Evolutionary conservation across 192 early-diverging fungal species (phyloP), one percentile per base, ranked within the genome.

Genomic region (Piromyces sp.): DNA sequence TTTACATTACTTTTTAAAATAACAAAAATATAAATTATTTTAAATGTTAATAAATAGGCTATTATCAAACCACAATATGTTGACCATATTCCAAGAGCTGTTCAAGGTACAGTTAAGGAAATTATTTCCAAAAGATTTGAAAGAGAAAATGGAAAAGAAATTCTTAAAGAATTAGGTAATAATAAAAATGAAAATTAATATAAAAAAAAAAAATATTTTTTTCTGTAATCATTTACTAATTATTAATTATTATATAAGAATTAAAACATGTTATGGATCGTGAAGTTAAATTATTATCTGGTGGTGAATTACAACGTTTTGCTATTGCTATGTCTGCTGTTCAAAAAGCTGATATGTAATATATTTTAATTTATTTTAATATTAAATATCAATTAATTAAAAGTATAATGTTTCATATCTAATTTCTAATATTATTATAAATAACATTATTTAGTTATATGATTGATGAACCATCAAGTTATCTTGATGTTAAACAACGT

Each of bases 401-500:
- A n/a, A n/a, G n/a, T n/a, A n/a, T n/a, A n/a, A 14, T 9, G 13
- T 82, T n/a, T 80, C 37, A 6, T 84, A 30, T 30, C 12, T 40
- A 14, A 29, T 29, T 29, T n/a, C 17, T 30, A 81, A 81, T 81
- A n/a, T 29, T 38, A 30, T 29, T n/a, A 17, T 29, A 1, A 30
- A 83, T n/a, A 78, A 3, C 5, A 80, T 29, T 79, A 31, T 29
- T 30, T 85, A 93, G 93, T 79, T 97, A 96, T 88, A 97, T 98
- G 97, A 96, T 96, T 86, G 97, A 98, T 86, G 97, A 98, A 88
- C 97, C 97, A 80, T 98, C 97, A 42, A 95, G 93, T 79, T 98
- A 97, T 85, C 86, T 98, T 82, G 97, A 98, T 88, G 97, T 98
- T 79, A 98, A 97, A 92, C 97, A 98, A 89, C 95, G 97, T 91